Evolutionary conservation across 108 stramenopile genomes (phyloP).

Genomic region (Nitzschia sp.): DNA sequence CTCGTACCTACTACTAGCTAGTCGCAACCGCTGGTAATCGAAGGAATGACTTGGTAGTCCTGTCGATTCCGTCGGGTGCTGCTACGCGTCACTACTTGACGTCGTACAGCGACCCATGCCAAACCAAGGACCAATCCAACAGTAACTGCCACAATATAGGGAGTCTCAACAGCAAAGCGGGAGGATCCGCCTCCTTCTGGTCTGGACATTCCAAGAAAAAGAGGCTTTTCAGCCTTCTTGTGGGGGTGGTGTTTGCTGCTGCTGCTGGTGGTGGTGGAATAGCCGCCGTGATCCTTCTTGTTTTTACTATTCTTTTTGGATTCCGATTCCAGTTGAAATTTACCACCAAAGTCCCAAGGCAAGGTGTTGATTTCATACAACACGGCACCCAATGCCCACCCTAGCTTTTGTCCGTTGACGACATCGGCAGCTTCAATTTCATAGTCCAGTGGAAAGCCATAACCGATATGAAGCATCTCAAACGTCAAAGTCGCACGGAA

Average conservation of each 20-base stretch:
- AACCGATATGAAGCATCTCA: slow-evolving; percentile 74
- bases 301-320: not conserved
- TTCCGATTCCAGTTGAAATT: too few species aligned
- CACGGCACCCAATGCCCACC: slow-evolving; percentile 87
- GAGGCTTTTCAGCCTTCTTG: too few species aligned
- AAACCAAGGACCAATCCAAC: not conserved
- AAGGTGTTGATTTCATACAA: slow-evolving; percentile 90
- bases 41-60: not conserved
- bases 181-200: not conserved
- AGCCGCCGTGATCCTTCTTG: not conserved
- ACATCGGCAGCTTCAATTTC: slow-evolving; percentile 72
- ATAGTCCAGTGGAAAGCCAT: slow-evolving; percentile 61
- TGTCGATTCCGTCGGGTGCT: not conserved
- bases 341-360: slow-evolving; percentile 13
- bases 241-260: too few species aligned
- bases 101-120: not conserved
- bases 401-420: slow-evolving; percentile 76
- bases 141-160: too few species aligned
- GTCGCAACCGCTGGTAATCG: too few species aligned
- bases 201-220: not conserved
- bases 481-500: slow-evolving; percentile 77
- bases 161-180: not conserved
- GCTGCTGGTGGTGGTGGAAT: not conserved
- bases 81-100: too few species aligned
- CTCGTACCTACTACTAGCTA: too few species aligned